Conservation (phyloP, 768 basidiomycete species). For the Boletus huronensis region DNA sequence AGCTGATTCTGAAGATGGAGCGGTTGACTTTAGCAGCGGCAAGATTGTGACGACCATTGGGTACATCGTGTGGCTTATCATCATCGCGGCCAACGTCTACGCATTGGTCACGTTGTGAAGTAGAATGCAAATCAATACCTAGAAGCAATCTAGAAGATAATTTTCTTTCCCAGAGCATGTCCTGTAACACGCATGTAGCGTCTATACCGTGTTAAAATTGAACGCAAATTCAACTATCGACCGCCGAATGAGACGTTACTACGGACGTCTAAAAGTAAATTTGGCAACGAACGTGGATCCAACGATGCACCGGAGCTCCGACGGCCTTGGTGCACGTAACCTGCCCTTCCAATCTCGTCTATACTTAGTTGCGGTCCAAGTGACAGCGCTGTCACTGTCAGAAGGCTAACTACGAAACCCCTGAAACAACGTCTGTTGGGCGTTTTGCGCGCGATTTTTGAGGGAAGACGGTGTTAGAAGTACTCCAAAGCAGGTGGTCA, state of each 20-base stretch:
- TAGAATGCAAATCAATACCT: not conserved
- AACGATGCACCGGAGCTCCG: not conserved
- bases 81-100: constrained; percentile 73
- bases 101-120: constrained; percentile 56
- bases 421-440: not conserved
- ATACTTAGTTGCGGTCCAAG: not conserved
- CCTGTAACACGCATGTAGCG: not conserved
- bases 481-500: too few relatives aligned
- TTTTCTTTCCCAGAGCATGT: not conserved
- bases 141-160: not conserved
- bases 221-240: not conserved
- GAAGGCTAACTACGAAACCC: not conserved
- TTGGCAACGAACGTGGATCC: not conserved
- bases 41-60: constrained; percentile 49
- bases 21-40: constrained; percentile 63
- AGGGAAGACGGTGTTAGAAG: not conserved
- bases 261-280: not conserved
- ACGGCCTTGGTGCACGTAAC: too few relatives aligned
- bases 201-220: not conserved
- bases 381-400: not conserved
- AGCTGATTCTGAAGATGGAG: constrained; percentile 29
- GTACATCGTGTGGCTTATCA: constrained; percentile 57
- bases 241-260: not conserved
- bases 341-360: not conserved
- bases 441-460: not conserved